Evolutionary conservation across 108 stramenopile species (phyloP).

Genomic region (Discostella pseudostelligera): DNA sequence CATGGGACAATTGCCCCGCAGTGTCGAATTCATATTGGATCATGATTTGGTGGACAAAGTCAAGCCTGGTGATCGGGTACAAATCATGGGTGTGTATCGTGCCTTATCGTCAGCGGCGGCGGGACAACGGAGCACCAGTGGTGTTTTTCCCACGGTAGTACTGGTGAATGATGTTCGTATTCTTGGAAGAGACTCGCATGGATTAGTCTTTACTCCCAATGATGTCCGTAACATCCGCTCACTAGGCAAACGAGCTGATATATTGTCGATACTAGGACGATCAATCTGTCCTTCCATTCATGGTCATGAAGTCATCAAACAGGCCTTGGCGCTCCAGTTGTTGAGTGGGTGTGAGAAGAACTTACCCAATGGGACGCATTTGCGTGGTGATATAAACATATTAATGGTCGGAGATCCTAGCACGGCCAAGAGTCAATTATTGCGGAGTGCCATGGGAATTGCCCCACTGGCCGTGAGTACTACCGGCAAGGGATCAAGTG

Average conservation of each 20-base stretch:
- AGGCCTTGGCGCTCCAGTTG: slow-evolving; percentile 91
- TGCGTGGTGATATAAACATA: slow-evolving; percentile 99
- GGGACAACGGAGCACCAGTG: slow-evolving; percentile 55
- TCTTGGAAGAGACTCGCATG: slow-evolving; percentile 83
- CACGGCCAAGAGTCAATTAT: slow-evolving; percentile 98
- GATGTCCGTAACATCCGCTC: slow-evolving; percentile 85
- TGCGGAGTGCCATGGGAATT: slow-evolving; percentile 93
- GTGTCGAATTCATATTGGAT: slow-evolving; percentile 89
- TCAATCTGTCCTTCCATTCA: slow-evolving; percentile 95
- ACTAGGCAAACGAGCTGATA: slow-evolving; percentile 75
- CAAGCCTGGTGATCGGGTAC: slow-evolving; percentile 97
- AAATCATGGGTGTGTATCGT: slow-evolving; percentile 89
- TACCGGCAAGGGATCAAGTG: slow-evolving; percentile 95
- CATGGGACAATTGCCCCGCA: slow-evolving; percentile 98
- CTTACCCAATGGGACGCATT: slow-evolving; percentile 95
- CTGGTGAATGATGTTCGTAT: slow-evolving; percentile 93
- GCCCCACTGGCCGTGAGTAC: slow-evolving; percentile 93
- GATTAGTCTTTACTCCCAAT: slow-evolving; percentile 66
- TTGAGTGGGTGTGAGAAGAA: slow-evolving; percentile 95
- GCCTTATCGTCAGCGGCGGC: slow-evolving; percentile 68
- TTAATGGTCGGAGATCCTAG: slow-evolving; percentile 99
- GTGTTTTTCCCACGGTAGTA: slow-evolving; percentile 93
- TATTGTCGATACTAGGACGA: slow-evolving; percentile 79
- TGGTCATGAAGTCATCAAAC: slow-evolving; percentile 97
- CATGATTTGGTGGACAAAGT: slow-evolving; percentile 93